Evolutionary conservation across 768 basidiomycete species (phyloP).

Genomic region (Hericium rajendrae): DNA sequence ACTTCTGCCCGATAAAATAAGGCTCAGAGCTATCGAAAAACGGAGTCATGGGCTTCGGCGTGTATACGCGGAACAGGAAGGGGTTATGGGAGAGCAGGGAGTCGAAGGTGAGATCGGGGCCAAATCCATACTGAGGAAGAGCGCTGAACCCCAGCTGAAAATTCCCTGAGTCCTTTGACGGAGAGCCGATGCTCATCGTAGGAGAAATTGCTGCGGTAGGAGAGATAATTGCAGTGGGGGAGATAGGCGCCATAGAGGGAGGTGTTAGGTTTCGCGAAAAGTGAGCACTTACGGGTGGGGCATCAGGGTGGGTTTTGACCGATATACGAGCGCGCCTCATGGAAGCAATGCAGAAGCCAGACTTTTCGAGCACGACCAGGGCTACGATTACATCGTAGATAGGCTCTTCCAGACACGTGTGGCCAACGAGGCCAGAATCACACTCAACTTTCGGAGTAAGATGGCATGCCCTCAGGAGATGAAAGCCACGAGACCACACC

Average conservation of each 20-base stretch:
- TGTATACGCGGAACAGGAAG: conserved; percentile 75
- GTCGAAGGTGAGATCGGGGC: conserved; percentile 51
- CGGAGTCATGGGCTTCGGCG: conserved; percentile 51
- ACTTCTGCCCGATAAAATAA: conserved; percentile 62
- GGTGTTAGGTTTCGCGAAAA: background rate
- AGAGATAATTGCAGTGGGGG: background rate
- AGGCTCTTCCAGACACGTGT: background rate
- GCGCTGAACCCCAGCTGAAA: conserved; percentile 17
- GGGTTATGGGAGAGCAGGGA: conserved; percentile 52
- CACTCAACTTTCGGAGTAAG: background rate
- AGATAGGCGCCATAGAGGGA: background rate
- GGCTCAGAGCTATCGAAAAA: conserved; percentile 46
- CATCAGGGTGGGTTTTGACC: background rate
- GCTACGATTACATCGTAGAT: background rate
- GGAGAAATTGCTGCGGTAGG: background rate
- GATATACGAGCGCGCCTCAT: background rate
- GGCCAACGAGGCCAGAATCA: background rate
- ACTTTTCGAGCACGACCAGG: background rate
- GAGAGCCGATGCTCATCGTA: background rate
- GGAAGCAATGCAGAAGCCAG: background rate
- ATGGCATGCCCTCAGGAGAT: too few species aligned
- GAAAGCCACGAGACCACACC: too few species aligned
- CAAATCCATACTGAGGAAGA: conserved; percentile 70
- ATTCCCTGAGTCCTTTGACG: conserved; percentile 11
- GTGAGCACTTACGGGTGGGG: background rate